Conservation (phyloP, 805 yeast genomes). For the Metschnikowia santaceciliae region DNA sequence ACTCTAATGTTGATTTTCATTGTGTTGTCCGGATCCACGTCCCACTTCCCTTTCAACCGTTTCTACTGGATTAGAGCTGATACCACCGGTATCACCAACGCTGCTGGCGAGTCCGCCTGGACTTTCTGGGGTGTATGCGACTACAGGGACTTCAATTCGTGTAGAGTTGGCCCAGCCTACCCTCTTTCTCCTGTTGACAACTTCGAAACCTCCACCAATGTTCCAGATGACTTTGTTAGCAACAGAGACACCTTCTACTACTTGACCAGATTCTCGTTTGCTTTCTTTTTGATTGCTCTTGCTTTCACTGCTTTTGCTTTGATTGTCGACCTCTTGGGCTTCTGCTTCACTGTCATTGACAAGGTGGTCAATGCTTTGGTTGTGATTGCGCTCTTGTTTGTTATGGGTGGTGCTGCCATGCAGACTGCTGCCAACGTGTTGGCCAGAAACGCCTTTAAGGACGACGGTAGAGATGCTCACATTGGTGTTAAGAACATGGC, state of each 20-base stretch:
- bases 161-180: slow-evolving; percentile 64
- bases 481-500: slow-evolving; percentile 60
- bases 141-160: slow-evolving; percentile 51
- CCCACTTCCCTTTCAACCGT: slow-evolving; percentile 32
- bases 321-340: slow-evolving; percentile 49
- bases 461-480: slow-evolving; percentile 40
- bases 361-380: slow-evolving; percentile 51
- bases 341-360: slow-evolving; percentile 54
- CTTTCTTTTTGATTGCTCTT: slow-evolving; percentile 56
- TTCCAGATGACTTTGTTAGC: slow-evolving; percentile 52
- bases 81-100: slow-evolving; percentile 52
- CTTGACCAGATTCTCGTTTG: slow-evolving; percentile 63
- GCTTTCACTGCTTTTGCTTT: slow-evolving; percentile 62
- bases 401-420: slow-evolving; percentile 60
- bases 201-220: slow-evolving; percentile 49
- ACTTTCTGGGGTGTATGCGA: slow-evolving; percentile 73
- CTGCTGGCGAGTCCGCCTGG: slow-evolving; percentile 64
- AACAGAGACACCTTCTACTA: slow-evolving; percentile 59
- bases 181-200: slow-evolving; percentile 81
- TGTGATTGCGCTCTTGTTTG: slow-evolving; percentile 48
- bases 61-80: slow-evolving; percentile 82
- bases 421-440: slow-evolving; percentile 76
- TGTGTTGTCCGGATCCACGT: slow-evolving; percentile 18
- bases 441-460: slow-evolving; percentile 65
- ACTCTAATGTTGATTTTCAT: slow-evolving; percentile 51